Conservation (phyloP, 495 filamentous ascomycete species). For the Astrothelium subdiscretum region DNA sequence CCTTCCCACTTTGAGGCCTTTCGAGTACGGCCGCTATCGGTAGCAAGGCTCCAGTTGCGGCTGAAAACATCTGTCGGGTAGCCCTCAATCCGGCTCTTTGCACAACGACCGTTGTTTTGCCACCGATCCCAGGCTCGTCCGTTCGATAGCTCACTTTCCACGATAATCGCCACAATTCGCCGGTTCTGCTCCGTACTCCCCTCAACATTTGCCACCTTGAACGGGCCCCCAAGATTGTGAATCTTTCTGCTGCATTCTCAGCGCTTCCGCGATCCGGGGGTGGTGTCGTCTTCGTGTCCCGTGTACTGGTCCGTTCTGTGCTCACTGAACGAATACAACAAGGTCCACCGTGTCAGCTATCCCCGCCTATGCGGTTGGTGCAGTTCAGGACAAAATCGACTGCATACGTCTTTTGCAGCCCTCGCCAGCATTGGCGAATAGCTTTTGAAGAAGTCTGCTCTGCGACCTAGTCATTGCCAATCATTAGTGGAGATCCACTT, state of each 20-base stretch:
- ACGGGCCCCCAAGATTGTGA: background rate
- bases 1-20: background rate
- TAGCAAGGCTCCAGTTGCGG: background rate
- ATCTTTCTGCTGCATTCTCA: too few species aligned
- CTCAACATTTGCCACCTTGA: background rate
- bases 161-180: too few species aligned
- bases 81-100: background rate
- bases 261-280: too few species aligned
- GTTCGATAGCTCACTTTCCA: too few species aligned
- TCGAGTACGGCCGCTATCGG: background rate
- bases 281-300: background rate
- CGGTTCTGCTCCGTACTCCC: too few species aligned
- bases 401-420: background rate
- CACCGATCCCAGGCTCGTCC: too few species aligned
- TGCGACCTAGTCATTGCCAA: background rate
- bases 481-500: background rate
- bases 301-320: background rate
- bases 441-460: background rate
- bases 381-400: background rate
- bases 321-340: background rate
- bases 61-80: background rate
- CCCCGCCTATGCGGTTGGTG: background rate
- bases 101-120: background rate
- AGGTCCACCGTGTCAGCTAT: background rate
- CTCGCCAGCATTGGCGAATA: background rate